A percentile compares a stretch with the other conserved stretches of the same genome.
phyloP scores from a whole-genome alignment of 805 yeast species.

The Wickerhamiella azyma region DNA sequence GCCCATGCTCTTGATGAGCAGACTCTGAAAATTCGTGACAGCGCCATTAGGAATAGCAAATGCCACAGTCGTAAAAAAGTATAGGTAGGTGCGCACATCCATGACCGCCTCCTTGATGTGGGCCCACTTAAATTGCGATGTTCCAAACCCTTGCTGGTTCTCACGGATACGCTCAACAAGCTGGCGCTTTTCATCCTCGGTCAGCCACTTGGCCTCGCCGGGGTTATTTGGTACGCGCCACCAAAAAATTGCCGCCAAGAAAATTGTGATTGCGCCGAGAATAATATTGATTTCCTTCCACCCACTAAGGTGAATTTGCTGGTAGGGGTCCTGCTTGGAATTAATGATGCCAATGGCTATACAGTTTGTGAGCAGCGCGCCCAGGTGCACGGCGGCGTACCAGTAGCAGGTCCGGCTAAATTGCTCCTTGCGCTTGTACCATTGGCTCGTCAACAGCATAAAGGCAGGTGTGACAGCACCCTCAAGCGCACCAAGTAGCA shows the following conservation, averaged over 20 bases:
- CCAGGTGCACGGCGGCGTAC: constrained; percentile 33
- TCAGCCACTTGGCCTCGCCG: constrained; percentile 32
- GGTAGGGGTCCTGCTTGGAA: neutral
- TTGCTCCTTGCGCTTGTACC: constrained; percentile 37
- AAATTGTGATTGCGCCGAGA: constrained; percentile 41
- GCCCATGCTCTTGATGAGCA: constrained; percentile 30
- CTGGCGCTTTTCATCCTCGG: constrained; percentile 32
- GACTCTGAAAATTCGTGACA: constrained; percentile 34
- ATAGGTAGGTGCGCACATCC: constrained; percentile 39
- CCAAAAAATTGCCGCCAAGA: constrained; percentile 20
- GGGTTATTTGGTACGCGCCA: constrained; percentile 40
- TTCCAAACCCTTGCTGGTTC: constrained; percentile 46
- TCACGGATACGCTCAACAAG: constrained; percentile 39
- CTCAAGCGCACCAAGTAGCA: constrained; percentile 39
- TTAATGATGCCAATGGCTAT: constrained; percentile 33
- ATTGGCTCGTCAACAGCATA: constrained; percentile 42
- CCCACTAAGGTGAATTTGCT: constrained; percentile 19
- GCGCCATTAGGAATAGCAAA: constrained; percentile 44
- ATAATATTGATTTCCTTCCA: constrained; percentile 47
- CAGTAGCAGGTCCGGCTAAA: constrained; percentile 33
- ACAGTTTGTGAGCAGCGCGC: constrained; percentile 33
- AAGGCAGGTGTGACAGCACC: constrained; percentile 43
- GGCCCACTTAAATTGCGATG: constrained; percentile 34
- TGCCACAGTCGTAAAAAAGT: constrained; percentile 30
- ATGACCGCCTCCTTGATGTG: constrained; percentile 39